Evolutionary conservation across 1,284 basidiomycete species (phyloP).

Genomic region (Rhodotorula glutinis): DNA sequence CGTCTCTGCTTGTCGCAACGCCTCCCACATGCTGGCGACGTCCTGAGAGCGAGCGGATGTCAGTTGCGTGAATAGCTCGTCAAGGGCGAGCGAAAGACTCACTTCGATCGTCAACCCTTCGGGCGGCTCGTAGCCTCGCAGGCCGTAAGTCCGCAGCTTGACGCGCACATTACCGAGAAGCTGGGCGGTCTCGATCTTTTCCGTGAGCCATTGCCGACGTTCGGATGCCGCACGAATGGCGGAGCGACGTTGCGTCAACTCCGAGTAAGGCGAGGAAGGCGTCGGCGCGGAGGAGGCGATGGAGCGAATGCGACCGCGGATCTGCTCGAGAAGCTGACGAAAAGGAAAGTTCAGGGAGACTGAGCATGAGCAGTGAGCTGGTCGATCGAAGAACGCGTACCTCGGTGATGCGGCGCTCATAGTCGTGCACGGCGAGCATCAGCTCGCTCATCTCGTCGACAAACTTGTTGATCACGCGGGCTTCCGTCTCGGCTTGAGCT

Average conservation of each 20-base stretch:
- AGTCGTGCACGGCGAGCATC: slow-evolving; percentile 83
- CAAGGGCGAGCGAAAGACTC: slow-evolving; percentile 38
- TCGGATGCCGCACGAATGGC: slow-evolving; percentile 76
- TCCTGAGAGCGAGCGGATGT: neutral
- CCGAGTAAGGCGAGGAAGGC: slow-evolving; percentile 71
- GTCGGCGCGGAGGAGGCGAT: slow-evolving; percentile 59
- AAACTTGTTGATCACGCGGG: slow-evolving; percentile 89
- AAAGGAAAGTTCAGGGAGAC: no score
- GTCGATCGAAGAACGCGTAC: no score
- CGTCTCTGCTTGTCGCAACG: neutral
- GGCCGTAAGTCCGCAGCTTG: slow-evolving; percentile 84
- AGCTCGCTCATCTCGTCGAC: slow-evolving; percentile 89
- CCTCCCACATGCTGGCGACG: slow-evolving; percentile 72
- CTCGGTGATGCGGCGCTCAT: slow-evolving; percentile 77
- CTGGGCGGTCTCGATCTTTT: slow-evolving; percentile 82
- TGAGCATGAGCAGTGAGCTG: no score
- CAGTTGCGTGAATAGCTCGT: neutral
- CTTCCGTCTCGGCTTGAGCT: slow-evolving; percentile 95
- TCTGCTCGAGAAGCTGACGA: slow-evolving; percentile 61
- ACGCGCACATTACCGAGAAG: slow-evolving; percentile 92
- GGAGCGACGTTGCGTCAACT: slow-evolving; percentile 72
- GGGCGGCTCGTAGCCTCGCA: slow-evolving; percentile 78
- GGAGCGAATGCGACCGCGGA: slow-evolving; percentile 61
- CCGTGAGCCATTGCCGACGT: slow-evolving; percentile 82
- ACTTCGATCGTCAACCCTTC: slow-evolving; percentile 63